Evolutionary conservation across 2,329 filamentous ascomycete genomes (phyloP).

Genomic region (Cryoendolithus antarcticus): DNA sequence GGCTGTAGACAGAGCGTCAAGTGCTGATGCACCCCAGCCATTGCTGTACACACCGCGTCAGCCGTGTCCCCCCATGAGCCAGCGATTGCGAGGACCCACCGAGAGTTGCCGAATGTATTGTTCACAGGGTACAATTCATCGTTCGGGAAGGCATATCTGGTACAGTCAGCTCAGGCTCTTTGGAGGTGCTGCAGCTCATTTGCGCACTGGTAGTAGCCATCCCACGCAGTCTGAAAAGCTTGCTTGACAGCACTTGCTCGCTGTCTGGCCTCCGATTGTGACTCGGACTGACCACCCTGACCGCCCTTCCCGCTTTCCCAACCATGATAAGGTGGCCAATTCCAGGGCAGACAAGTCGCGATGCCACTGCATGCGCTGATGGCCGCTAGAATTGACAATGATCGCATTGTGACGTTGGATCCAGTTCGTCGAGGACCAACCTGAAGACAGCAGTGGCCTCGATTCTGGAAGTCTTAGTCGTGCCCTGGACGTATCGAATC

Average conservation of each 20-base stretch:
- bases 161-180: slow-evolving; percentile 32
- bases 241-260: slow-evolving; percentile 51
- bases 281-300: not conserved
- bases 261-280: slow-evolving; percentile 2
- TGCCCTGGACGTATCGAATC: too few relatives aligned
- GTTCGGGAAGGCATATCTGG: slow-evolving; percentile 60
- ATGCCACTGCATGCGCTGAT: slow-evolving; percentile 1
- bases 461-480: not conserved
- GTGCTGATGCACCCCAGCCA: slow-evolving; percentile 71
- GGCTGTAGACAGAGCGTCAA: slow-evolving; percentile 71
- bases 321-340: too few relatives aligned
- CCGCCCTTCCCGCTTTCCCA: not conserved
- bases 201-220: slow-evolving; percentile 32
- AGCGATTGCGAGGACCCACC: too few relatives aligned
- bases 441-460: not conserved
- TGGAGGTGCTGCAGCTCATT: not conserved
- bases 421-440: too few relatives aligned
- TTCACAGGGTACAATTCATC: slow-evolving; percentile 61
- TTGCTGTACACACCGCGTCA: slow-evolving; percentile 42
- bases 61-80: not conserved
- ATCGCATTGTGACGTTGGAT: not conserved
- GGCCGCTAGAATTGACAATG: not conserved
- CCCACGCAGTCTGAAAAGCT: slow-evolving; percentile 59
- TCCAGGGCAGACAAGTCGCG: not conserved
- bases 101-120: slow-evolving; percentile 54